Conservation (phyloP, 768 basidiomycete genomes). For the Xerocomus spinulosus region DNA sequence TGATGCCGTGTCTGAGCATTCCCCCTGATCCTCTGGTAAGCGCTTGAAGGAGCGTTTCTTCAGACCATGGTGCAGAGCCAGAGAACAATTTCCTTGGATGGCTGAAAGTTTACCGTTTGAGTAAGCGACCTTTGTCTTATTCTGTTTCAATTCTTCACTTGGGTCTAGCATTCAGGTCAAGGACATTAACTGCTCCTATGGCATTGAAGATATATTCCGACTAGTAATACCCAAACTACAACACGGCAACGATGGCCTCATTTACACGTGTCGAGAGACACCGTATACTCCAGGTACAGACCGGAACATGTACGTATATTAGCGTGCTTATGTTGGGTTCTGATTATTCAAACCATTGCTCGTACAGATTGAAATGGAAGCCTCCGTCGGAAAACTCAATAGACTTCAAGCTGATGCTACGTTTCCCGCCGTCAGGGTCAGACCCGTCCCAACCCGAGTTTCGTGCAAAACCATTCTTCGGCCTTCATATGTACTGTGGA, state of each 20-base stretch:
- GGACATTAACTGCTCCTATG: constrained; percentile 81
- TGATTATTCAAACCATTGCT: constrained; percentile 5
- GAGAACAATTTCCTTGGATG: constrained; percentile 66
- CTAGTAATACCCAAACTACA: constrained; percentile 80
- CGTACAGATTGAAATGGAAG: constrained; percentile 91
- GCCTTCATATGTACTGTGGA: constrained; percentile 80
- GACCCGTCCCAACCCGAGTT: constrained; percentile 68
- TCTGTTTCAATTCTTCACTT: constrained; percentile 5
- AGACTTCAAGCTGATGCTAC: constrained; percentile 94
- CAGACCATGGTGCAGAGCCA: constrained; percentile 70
- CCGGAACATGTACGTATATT: constrained; percentile 83
- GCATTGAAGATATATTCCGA: constrained; percentile 79
- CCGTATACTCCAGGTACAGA: constrained; percentile 84
- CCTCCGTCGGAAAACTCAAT: constrained; percentile 96
- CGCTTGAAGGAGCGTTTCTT: constrained; percentile 77
- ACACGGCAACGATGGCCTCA: constrained; percentile 93
- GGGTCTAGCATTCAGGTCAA: constrained; percentile 75
- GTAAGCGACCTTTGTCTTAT: constrained; percentile 42
- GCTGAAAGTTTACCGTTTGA: constrained; percentile 68
- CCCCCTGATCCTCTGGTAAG: constrained; percentile 11
- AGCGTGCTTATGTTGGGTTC: constrained; percentile 22
- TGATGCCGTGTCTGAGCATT: neutral
- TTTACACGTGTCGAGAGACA: constrained; percentile 88
- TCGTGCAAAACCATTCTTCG: constrained; percentile 78
- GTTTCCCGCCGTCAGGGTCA: constrained; percentile 68